Percentiles rank a stretch among this genome's conserved stretches.
Conservation (phyloP, 1,139 yeast genomes). For the Hyphopichia fennica region DNA sequence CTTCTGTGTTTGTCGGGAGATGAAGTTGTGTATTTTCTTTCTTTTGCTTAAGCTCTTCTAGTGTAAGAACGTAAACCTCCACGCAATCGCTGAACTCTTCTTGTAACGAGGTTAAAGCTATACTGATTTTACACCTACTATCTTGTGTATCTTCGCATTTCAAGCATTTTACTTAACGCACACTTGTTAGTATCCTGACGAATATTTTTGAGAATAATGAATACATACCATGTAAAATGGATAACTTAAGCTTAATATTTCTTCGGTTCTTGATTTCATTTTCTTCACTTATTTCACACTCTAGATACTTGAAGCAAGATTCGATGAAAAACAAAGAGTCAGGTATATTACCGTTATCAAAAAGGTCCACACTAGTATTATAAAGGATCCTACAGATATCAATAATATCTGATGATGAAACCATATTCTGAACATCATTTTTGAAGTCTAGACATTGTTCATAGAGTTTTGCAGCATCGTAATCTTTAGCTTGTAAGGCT, state of each 20-base stretch:
- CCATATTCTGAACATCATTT: too few species aligned
- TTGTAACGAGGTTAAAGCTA: conserved; percentile 6
- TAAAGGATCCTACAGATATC: not conserved
- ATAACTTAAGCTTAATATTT: not conserved
- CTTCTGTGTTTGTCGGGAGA: not conserved
- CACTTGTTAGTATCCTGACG: not conserved
- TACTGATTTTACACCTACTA: not conserved
- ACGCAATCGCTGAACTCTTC: conserved; percentile 6
- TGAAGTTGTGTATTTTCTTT: too few species aligned
- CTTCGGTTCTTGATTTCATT: not conserved
- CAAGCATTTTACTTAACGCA: not conserved
- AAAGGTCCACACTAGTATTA: not conserved
- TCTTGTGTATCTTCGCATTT: not conserved
- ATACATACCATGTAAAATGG: not conserved
- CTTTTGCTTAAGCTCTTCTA: conserved; percentile 5
- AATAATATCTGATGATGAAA: not conserved
- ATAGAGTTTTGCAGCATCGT: not conserved
- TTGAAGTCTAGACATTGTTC: not conserved
- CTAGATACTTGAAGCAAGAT: not conserved
- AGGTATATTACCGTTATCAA: not conserved
- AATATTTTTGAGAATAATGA: not conserved
- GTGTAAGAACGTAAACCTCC: conserved; percentile 8
- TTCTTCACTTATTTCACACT: not conserved
- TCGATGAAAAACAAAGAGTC: not conserved
- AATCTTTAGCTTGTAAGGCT: conserved; percentile 2